A percentile compares a stretch with the other conserved stretches of the same genome.
Evolutionary conservation across 2,329 filamentous ascomycete genomes (phyloP).

Genomic region (Fusarium pseudoanthophilum): DNA sequence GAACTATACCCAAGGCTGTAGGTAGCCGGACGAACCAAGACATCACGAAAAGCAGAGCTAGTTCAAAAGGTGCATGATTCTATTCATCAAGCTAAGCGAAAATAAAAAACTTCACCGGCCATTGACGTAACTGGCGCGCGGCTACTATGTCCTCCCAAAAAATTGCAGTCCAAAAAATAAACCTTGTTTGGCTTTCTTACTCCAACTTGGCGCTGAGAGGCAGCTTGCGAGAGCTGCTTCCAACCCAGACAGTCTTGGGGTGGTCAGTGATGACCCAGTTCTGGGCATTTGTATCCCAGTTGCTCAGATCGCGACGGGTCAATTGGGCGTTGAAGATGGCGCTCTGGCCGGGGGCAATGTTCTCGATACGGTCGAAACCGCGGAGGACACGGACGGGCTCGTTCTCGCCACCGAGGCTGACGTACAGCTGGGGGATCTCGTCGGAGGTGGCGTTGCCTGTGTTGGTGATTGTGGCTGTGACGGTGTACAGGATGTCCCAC

Average conservation of each 20-base stretch:
- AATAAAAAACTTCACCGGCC: conserved; percentile 6
- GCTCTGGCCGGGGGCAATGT: conserved; percentile 75
- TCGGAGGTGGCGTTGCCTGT: conserved; percentile 73
- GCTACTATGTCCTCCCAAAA: background rate
- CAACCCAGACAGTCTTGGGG: conserved; percentile 66
- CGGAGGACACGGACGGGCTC: conserved; percentile 76
- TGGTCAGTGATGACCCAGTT: conserved; percentile 77
- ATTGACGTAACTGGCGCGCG: conserved; percentile 11
- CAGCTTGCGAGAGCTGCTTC: conserved; percentile 66
- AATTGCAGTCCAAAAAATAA: background rate
- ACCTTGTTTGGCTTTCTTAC: background rate
- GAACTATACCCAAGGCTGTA: background rate
- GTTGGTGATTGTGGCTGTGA: conserved; percentile 77
- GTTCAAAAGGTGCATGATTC: background rate
- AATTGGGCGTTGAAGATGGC: conserved; percentile 74
- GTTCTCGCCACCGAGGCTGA: conserved; percentile 81
- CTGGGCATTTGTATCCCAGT: conserved; percentile 84
- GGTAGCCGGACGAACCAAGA: too few relatives aligned
- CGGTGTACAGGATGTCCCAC: conserved; percentile 75
- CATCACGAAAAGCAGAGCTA: background rate
- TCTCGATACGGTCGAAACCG: conserved; percentile 79
- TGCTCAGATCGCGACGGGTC: conserved; percentile 83
- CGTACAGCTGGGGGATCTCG: conserved; percentile 80
- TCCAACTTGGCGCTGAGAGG: conserved; percentile 51
- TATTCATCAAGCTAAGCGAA: conserved; percentile 8